Evolutionary conservation across 2,329 filamentous ascomycete species (phyloP).

Genomic region (Neofusicoccum parvum): DNA sequence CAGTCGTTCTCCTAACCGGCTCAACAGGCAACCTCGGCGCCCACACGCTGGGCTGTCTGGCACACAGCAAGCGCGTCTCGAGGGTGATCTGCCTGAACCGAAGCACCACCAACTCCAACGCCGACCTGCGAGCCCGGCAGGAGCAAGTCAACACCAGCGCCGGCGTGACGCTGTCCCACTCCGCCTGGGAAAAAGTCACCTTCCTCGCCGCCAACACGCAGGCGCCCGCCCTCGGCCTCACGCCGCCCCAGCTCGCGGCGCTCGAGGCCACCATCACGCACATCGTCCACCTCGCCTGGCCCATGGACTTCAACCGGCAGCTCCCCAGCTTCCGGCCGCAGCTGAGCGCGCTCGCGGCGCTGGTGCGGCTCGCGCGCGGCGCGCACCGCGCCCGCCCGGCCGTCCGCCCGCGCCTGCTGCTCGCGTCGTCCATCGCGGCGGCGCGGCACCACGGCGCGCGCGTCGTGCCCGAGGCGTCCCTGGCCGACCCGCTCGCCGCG

Average conservation of each 20-base stretch:
- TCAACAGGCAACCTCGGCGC: conserved; percentile 1
- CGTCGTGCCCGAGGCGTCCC: not conserved
- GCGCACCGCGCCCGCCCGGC: not conserved
- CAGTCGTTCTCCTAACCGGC: not conserved
- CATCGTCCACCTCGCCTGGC: conserved; percentile 19
- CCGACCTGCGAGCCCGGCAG: not conserved
- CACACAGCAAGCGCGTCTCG: not conserved
- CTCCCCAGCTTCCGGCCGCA: not conserved
- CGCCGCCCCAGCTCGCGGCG: not conserved
- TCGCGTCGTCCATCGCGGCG: not conserved
- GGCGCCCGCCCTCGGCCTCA: not conserved
- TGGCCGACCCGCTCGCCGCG: not conserved
- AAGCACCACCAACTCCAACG: too few species aligned
- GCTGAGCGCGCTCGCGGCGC: not conserved
- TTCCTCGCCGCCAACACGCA: not conserved
- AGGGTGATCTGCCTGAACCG: conserved; percentile 1
- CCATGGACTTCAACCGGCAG: conserved; percentile 19
- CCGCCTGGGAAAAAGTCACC: not conserved
- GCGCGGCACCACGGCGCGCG: not conserved
- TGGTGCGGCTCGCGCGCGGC: not conserved
- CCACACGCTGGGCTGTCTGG: not conserved
- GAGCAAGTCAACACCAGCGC: not conserved
- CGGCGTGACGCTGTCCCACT: not conserved
- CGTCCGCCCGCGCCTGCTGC: not conserved
- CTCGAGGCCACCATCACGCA: conserved; percentile 1